Percentiles rank a stretch among this genome's conserved stretches.
These are phyloP conservation scores for Claviceps capensis DNA, from an alignment of 2,329 filamentous ascomycete genomes.

Conservation along the genomic window DNA sequence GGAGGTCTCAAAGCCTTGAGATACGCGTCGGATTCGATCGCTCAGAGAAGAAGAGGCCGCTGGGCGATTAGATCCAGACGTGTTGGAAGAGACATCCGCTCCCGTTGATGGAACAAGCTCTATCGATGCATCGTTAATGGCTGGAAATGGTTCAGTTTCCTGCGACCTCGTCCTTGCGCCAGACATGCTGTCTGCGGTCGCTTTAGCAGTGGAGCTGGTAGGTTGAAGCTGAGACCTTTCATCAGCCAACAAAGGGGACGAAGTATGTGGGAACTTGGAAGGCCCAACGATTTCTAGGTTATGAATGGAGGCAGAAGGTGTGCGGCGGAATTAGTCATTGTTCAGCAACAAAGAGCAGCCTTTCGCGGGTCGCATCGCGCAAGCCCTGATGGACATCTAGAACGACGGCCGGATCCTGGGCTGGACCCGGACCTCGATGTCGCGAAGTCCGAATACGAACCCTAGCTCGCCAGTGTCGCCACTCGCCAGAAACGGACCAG, in stretches of 20 bases:
- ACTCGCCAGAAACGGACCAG: no score
- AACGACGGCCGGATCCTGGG: no score
- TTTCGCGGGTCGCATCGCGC: no score
- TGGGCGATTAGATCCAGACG: conserved; percentile 11
- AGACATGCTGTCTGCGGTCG: conserved; percentile 4
- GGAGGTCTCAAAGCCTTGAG: conserved; percentile 29
- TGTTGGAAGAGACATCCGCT: conserved; percentile 1
- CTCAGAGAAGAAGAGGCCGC: conserved; percentile 19
- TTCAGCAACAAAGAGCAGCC: no score
- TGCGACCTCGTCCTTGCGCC: conserved; percentile 1
- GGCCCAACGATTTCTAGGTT: no score
- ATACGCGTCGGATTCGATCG: conserved; percentile 19
- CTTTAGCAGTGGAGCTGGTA: background rate
- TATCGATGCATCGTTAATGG: conserved; percentile 8
- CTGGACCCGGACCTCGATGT: no score
- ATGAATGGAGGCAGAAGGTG: no score
- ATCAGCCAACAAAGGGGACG: background rate
- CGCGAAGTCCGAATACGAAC: no score
- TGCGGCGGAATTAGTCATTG: no score
- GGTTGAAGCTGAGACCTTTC: background rate
- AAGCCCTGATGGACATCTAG: no score
- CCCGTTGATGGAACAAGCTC: background rate
- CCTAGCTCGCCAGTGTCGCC: no score
- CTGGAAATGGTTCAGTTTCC: conserved; percentile 15
- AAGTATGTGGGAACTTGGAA: no score